Conservation (phyloP, 2,329 filamentous ascomycete genomes). For the Alternaria sp. region DNA sequence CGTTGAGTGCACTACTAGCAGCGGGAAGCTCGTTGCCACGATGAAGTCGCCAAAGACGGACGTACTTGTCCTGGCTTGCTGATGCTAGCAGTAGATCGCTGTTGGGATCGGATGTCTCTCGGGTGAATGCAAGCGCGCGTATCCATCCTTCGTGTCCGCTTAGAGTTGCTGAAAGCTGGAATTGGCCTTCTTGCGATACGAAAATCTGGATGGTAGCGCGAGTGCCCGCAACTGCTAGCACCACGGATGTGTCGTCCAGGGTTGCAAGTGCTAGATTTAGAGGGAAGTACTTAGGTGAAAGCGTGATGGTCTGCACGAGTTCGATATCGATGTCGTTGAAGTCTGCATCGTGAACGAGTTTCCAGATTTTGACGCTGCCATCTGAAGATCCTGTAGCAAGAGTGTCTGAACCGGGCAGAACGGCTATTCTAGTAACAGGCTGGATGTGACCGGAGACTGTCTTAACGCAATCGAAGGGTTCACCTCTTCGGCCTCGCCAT, state of each 20-base stretch:
- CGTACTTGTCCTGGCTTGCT: conserved; percentile 96
- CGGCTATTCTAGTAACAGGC: conserved; percentile 73
- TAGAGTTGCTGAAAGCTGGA: conserved; percentile 78
- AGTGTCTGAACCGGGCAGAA: conserved; percentile 55
- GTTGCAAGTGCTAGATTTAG: conserved; percentile 75
- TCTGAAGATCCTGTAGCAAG: conserved; percentile 71
- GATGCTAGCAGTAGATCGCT: conserved; percentile 86
- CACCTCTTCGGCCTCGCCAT: conserved; percentile 56
- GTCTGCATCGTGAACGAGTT: conserved; percentile 56
- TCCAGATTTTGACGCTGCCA: conserved; percentile 73
- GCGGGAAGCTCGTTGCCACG: conserved; percentile 71
- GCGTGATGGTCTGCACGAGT: conserved; percentile 66
- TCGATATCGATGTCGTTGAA: conserved; percentile 35
- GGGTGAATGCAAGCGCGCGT: conserved; percentile 80
- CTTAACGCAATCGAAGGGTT: conserved; percentile 53
- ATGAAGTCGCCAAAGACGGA: conserved; percentile 90
- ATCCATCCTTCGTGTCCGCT: conserved; percentile 96
- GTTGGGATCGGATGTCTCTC: conserved; percentile 63
- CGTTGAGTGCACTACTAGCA: conserved; percentile 63
- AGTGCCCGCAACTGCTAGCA: conserved; percentile 88
- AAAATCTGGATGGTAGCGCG: conserved; percentile 84
- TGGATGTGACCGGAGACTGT: conserved; percentile 73
- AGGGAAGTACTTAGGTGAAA: conserved; percentile 83
- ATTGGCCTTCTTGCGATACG: conserved; percentile 66
- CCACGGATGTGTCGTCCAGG: conserved; percentile 65